phyloP scores from a whole-genome alignment of 306 rosid genomes.

The Trichosanthes truncata region DNA sequence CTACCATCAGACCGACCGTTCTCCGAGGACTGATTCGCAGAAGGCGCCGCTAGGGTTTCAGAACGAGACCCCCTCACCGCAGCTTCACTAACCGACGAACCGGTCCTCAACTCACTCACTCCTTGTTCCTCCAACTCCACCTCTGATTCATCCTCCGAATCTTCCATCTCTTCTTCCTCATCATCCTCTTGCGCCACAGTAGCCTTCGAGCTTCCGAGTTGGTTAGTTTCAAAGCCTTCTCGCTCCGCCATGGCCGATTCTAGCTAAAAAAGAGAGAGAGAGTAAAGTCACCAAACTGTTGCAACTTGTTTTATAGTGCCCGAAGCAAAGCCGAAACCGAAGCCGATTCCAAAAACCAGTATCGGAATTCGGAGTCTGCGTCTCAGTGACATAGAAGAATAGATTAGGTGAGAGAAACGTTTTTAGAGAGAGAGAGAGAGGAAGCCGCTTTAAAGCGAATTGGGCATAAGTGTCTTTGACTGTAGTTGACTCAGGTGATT shows the following conservation, averaged over 20 bases:
- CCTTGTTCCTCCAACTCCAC: conserved; percentile 10
- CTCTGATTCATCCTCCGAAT: conserved; percentile 10
- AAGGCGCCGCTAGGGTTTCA: conserved; percentile 56
- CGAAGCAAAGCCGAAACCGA: conserved; percentile 17
- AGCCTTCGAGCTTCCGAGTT: conserved; percentile 13
- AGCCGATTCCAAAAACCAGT: conserved; percentile 9
- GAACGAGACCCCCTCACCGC: conserved; percentile 11
- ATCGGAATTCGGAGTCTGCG: conserved; percentile 29
- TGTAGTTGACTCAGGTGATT: conserved; percentile 58
- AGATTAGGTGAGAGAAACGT: conserved; percentile 18
- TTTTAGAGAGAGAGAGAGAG: conserved; percentile 5
- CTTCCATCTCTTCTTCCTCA: conserved; percentile 12
- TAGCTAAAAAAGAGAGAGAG: not conserved
- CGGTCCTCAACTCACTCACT: conserved; percentile 15
- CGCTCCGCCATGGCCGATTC: conserved; percentile 51
- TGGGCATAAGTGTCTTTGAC: conserved; percentile 54
- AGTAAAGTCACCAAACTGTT: conserved; percentile 28
- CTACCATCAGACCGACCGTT: conserved; percentile 35
- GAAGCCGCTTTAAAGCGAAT: conserved; percentile 8
- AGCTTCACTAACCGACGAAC: not conserved
- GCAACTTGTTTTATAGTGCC: conserved; percentile 18
- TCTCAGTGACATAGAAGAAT: conserved; percentile 14
- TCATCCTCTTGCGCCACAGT: conserved; percentile 4
- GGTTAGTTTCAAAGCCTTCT: conserved; percentile 24
- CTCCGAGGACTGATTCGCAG: conserved; percentile 17